phyloP scores from a whole-genome alignment of 176 grass and related monocot species.

The Urochloa ruziziensis region DNA sequence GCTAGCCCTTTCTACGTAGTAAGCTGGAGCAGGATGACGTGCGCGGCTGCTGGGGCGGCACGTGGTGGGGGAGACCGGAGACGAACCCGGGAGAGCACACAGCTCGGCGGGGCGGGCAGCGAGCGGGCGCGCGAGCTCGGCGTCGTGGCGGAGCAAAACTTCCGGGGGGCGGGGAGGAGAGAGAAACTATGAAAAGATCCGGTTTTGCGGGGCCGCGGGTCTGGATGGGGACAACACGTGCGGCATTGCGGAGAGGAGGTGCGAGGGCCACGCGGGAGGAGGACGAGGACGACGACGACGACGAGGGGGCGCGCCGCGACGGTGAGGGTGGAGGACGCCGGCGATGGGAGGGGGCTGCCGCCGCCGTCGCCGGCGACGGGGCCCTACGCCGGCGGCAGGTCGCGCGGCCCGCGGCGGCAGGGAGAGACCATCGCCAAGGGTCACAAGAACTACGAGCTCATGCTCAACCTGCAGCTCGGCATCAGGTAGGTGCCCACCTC shows the following conservation, averaged over 20 bases:
- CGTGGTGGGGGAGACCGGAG: slow-evolving; percentile 39
- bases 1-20: not conserved
- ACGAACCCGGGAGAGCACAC: slow-evolving; percentile 33
- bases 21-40: not conserved
- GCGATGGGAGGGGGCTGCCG: slow-evolving; percentile 48
- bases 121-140: slow-evolving; percentile 46
- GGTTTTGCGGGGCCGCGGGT: slow-evolving; percentile 29
- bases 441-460: slow-evolving; percentile 99
- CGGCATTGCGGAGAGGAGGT: slow-evolving; percentile 50
- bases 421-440: slow-evolving; percentile 89
- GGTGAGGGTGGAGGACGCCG: slow-evolving; percentile 60
- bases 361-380: slow-evolving; percentile 53
- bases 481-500: slow-evolving; percentile 56
- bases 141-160: slow-evolving; percentile 40
- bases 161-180: slow-evolving; percentile 51
- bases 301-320: slow-evolving; percentile 33
- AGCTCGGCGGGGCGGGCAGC: slow-evolving; percentile 39
- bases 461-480: slow-evolving; percentile 99
- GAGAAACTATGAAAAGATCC: slow-evolving; percentile 46
- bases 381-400: slow-evolving; percentile 38
- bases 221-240: slow-evolving; percentile 65
- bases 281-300: not conserved
- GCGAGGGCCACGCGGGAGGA: slow-evolving; percentile 16
- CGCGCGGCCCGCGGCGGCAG: slow-evolving; percentile 57
- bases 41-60: slow-evolving; percentile 1